Percentiles rank a stretch among this genome's conserved stretches.
Conservation (phyloP, 2,329 filamentous ascomycete species). For the Calonectria naviculata region DNA sequence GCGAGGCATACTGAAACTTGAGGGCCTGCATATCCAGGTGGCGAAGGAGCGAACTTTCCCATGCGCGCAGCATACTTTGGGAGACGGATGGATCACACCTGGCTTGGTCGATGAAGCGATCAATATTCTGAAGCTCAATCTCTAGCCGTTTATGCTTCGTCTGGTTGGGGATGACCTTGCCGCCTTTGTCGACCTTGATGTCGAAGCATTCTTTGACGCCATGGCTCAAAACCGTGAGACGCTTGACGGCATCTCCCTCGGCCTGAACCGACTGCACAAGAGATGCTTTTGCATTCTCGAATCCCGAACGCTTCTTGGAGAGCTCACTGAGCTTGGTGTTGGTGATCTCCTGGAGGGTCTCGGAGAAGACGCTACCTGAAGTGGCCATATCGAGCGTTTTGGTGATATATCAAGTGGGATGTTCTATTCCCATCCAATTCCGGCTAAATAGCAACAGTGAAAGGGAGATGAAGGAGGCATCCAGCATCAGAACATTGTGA, state of each 20-base stretch:
- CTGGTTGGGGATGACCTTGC: constrained; percentile 33
- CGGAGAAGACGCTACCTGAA: constrained; percentile 52
- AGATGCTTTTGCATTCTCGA: constrained; percentile 48
- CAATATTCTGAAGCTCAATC: constrained; percentile 50
- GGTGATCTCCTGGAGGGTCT: constrained; percentile 56
- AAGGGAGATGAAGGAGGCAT: neutral
- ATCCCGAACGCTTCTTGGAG: constrained; percentile 51
- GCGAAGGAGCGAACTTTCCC: constrained; percentile 49
- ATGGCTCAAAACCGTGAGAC: constrained; percentile 45
- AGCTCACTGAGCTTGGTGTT: constrained; percentile 56
- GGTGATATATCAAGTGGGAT: neutral
- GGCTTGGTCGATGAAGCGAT: constrained; percentile 53
- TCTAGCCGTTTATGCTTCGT: constrained; percentile 43
- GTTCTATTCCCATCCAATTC: neutral
- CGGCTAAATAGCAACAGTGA: neutral
- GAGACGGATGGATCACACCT: constrained; percentile 55
- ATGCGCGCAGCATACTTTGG: constrained; percentile 42
- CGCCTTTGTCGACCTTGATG: constrained; percentile 43
- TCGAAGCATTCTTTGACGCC: constrained; percentile 51
- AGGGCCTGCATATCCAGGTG: constrained; percentile 54
- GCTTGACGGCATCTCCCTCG: constrained; percentile 42
- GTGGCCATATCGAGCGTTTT: constrained; percentile 33
- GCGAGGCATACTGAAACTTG: constrained; percentile 55
- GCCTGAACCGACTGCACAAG: constrained; percentile 42
- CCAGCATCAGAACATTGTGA: neutral